A percentile compares a stretch with the other conserved stretches of the same genome.
phyloP scores from a whole-genome alignment of 345 rosid genomes.

The Populus davidiana region DNA sequence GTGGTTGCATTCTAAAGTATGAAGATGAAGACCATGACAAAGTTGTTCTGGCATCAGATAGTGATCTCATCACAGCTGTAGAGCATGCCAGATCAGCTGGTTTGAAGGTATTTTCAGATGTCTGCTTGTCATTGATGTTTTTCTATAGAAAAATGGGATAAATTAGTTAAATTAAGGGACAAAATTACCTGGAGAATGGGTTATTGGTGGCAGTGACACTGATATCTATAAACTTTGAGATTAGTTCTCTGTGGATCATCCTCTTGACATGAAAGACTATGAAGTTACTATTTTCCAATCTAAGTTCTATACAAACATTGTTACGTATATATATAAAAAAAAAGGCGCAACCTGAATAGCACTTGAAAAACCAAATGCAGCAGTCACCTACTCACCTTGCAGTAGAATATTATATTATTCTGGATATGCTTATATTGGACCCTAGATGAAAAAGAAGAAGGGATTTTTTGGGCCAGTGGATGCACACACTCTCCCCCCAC shows the following conservation, averaged over 20 bases:
- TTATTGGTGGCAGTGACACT: not conserved
- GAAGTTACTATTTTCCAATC: not conserved
- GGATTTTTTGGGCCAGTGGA: too few relatives aligned
- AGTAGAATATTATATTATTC: too few relatives aligned
- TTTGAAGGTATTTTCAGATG: slow-evolving; percentile 64
- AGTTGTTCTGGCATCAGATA: slow-evolving; percentile 81
- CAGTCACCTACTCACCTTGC: not conserved
- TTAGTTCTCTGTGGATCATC: not conserved
- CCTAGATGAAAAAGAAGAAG: too few relatives aligned
- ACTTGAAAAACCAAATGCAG: not conserved
- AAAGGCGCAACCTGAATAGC: not conserved
- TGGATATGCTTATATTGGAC: not conserved
- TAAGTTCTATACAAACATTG: not conserved
- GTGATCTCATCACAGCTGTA: slow-evolving; percentile 79
- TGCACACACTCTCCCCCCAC: too few relatives aligned
- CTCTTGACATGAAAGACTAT: not conserved
- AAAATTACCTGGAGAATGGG: not conserved
- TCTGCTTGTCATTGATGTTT: not conserved
- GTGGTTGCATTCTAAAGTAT: slow-evolving; percentile 46
- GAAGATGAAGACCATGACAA: slow-evolving; percentile 97
- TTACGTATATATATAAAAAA: not conserved
- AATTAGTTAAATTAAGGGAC: not conserved
- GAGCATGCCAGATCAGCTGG: slow-evolving; percentile 89
- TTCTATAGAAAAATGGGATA: not conserved
- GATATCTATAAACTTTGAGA: not conserved